Conservation (phyloP, 164 flowering plant species). For the Aristolochia contorta region DNA sequence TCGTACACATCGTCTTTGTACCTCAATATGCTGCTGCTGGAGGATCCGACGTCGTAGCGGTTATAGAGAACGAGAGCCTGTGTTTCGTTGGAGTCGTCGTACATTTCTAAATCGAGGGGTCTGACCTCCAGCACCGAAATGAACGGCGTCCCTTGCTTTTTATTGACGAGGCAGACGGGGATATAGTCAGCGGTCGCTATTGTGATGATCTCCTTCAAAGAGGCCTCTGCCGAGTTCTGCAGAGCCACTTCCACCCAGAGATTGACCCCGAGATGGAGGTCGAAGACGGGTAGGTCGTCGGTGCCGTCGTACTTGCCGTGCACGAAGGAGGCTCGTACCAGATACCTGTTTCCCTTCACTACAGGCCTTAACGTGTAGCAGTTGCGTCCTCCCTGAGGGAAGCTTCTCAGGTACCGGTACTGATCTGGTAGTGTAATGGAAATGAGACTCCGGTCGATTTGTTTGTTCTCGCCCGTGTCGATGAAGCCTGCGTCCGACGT, state of each 20-base stretch:
- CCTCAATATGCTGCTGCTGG: not conserved
- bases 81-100: not conserved
- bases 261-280: constrained; percentile 30
- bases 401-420: constrained; percentile 2
- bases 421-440: not conserved
- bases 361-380: constrained; percentile 6
- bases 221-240: not conserved
- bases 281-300: constrained; percentile 27
- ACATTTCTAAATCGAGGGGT: constrained; percentile 1
- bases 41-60: constrained; percentile 1
- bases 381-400: constrained; percentile 5
- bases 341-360: constrained; percentile 10
- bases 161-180: constrained; percentile 27
- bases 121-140: constrained; percentile 31
- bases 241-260: constrained; percentile 19
- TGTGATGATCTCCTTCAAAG: constrained; percentile 22
- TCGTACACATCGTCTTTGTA: constrained; percentile 2
- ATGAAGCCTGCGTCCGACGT: constrained; percentile 4
- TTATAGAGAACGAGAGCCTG: not conserved
- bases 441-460: not conserved
- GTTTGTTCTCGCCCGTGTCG: not conserved
- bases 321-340: constrained; percentile 39
- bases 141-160: constrained; percentile 37
- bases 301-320: constrained; percentile 41
- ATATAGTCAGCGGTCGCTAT: constrained; percentile 9